Evolutionary conservation across 2,329 filamentous ascomycete species (phyloP).

Genomic region (Gnomoniopsis smithogilvyi): DNA sequence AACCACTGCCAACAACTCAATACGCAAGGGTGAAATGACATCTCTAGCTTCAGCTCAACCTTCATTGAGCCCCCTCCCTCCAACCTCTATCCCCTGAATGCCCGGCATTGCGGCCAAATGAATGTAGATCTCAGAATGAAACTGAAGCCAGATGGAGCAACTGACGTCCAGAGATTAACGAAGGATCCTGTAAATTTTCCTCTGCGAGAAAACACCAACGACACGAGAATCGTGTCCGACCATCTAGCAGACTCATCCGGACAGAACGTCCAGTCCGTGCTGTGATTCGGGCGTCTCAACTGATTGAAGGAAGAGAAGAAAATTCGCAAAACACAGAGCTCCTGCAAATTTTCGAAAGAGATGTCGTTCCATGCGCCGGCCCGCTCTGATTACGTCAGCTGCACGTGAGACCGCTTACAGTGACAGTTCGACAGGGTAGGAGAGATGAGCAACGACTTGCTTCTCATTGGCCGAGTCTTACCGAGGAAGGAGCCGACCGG

Average conservation of each 20-base stretch:
- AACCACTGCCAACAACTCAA: too few relatives aligned
- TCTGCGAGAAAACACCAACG: conserved; percentile 39
- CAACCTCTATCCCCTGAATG: not conserved
- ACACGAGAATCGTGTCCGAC: conserved; percentile 25
- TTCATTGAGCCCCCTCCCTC: not conserved
- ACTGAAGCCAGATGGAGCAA: conserved; percentile 48
- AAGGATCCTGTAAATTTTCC: conserved; percentile 42
- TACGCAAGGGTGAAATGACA: not conserved
- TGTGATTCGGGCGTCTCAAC: conserved; percentile 42
- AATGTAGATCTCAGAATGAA: conserved; percentile 61
- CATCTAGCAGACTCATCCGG: conserved; percentile 28
- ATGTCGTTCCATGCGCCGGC: conserved; percentile 3
- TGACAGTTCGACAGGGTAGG: conserved; percentile 17
- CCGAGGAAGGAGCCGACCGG: conserved; percentile 46
- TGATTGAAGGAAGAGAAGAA: conserved; percentile 42
- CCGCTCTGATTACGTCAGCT: conserved; percentile 20
- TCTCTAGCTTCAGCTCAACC: not conserved
- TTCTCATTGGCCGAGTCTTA: conserved; percentile 37
- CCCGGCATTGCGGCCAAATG: not conserved
- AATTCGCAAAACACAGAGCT: not conserved
- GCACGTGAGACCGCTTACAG: conserved; percentile 17
- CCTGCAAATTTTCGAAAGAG: not conserved
- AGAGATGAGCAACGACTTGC: conserved; percentile 13
- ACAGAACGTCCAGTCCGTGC: conserved; percentile 22
- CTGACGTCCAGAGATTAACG: conserved; percentile 55